Base-by-base conservation (phyloP, 202 grass and related monocot species). In the Carex sylvatica region DNA sequence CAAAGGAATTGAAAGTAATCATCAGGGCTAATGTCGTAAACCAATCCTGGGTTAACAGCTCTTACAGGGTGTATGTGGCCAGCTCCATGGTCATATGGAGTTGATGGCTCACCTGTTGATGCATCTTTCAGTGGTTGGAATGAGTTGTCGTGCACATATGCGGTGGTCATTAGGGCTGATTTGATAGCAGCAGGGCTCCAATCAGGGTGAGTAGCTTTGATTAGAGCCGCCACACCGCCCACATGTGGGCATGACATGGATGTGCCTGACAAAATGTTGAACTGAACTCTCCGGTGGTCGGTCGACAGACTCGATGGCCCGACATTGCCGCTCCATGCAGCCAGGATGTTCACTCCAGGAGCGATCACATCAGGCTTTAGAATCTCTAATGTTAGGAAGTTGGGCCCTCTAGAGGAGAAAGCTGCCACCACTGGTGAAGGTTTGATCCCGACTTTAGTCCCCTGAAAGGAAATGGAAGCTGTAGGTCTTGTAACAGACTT, bases 1-100 rank as follows among this genome's bases (percentile, higher is more conserved):
- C 96, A 98, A 20, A 98, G 92, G 56, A 99, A 99, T 76, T 93
- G 86, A 12, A 93, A 80, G 86, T 99, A 95, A 24, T 99, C 91
- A 9, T 71, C 70, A 49, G 89, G 65, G 10, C 16, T 83, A 62
- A 99, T 93, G 74, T 95, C 91, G 74, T 99, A 93, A 61, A 95
- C 91, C 68, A 96, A 85, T 9, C 93, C 91, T 18, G 91, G 93
- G 73, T 82, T 92, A 42, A 95, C 77, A 24, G 92, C 96, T 16
- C 87, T 87, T 78, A 88, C 15, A 4, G 92, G 96, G 49, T 92
- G 89, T 69, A 95, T 93, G 81, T 95, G 92, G 4, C 92, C 92
- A 3, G 96, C 91, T 5, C 96, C 96, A 77, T 92, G 93, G 40
- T 93, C 91, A 68, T 91, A 98, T 9, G 91, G 64, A 63, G 79